phyloP scores from a whole-genome alignment of 352 stramenopile genomes.

The Globisporangium paddicum region DNA sequence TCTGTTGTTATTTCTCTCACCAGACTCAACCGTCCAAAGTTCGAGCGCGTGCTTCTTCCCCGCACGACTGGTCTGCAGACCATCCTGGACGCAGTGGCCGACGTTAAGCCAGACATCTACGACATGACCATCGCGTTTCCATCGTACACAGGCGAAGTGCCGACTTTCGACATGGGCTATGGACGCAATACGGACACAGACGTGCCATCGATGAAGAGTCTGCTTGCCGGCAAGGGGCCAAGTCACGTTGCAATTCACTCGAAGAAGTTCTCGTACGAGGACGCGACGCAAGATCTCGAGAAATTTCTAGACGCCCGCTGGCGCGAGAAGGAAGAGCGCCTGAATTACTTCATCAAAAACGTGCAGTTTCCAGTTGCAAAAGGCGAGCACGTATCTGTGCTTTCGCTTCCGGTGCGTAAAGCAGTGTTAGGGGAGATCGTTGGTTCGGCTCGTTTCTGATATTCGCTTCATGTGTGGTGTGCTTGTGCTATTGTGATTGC shows the following conservation, averaged over 20 bases:
- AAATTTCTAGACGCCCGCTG: constrained; percentile 65
- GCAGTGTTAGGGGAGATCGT: neutral
- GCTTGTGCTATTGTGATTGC: neutral
- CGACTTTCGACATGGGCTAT: constrained; percentile 89
- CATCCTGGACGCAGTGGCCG: constrained; percentile 84
- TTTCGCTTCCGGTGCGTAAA: constrained; percentile 27
- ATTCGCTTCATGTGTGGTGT: neutral
- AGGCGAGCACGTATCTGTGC: constrained; percentile 24
- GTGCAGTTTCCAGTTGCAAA: constrained; percentile 52
- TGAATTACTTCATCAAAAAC: constrained; percentile 76
- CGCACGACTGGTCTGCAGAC: constrained; percentile 91
- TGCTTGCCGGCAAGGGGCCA: constrained; percentile 56
- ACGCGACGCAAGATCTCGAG: constrained; percentile 46
- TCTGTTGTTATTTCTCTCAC: neutral
- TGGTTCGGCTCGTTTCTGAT: neutral
- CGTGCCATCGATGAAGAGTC: constrained; percentile 78
- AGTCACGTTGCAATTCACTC: constrained; percentile 49
- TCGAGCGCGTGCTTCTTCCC: constrained; percentile 90
- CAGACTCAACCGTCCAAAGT: constrained; percentile 68
- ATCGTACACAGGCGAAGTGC: constrained; percentile 80
- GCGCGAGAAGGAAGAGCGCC: constrained; percentile 68
- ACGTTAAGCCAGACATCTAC: constrained; percentile 90
- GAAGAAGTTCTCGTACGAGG: constrained; percentile 57
- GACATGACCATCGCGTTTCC: constrained; percentile 91
- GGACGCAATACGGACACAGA: constrained; percentile 69